phyloP scores from a whole-genome alignment of 2,329 filamentous ascomycete genomes.

The Dothiorella sarmentorum region DNA sequence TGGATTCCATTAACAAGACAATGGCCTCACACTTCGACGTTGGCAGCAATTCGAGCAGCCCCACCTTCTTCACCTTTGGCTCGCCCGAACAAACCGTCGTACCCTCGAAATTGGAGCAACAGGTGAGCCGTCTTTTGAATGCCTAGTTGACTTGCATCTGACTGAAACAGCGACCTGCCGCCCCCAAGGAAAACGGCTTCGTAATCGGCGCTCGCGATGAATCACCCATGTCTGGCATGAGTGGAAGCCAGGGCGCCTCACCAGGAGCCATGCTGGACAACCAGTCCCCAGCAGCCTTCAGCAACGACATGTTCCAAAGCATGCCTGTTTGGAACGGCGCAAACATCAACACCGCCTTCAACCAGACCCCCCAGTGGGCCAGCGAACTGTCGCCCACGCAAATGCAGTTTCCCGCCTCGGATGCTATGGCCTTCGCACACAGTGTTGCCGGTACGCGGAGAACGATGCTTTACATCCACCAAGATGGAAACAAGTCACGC shows the following conservation, averaged over 20 bases:
- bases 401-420: not conserved
- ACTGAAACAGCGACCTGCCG: not conserved
- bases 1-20: slow-evolving; percentile 43
- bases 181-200: not conserved
- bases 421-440: not conserved
- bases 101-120: not conserved
- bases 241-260: not conserved
- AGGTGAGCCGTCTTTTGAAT: not conserved
- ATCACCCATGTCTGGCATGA: slow-evolving; percentile 17
- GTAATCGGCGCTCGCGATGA: slow-evolving; percentile 14
- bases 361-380: not conserved
- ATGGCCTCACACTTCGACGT: slow-evolving; percentile 52
- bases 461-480: not conserved
- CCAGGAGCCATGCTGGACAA: slow-evolving; percentile 4
- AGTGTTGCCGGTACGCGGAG: not conserved
- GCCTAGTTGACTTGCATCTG: not conserved
- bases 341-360: not conserved
- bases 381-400: slow-evolving; percentile 12
- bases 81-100: slow-evolving; percentile 7
- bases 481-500: slow-evolving; percentile 64
- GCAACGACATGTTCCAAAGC: slow-evolving; percentile 2
- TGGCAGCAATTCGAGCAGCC: slow-evolving; percentile 57
- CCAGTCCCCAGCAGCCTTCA: slow-evolving; percentile 2
- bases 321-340: slow-evolving; percentile 8
- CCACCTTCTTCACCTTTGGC: slow-evolving; percentile 26